Base-by-base conservation (phyloP, 1,139 yeast genomes). In the Insectozyma bohioensis region DNA sequence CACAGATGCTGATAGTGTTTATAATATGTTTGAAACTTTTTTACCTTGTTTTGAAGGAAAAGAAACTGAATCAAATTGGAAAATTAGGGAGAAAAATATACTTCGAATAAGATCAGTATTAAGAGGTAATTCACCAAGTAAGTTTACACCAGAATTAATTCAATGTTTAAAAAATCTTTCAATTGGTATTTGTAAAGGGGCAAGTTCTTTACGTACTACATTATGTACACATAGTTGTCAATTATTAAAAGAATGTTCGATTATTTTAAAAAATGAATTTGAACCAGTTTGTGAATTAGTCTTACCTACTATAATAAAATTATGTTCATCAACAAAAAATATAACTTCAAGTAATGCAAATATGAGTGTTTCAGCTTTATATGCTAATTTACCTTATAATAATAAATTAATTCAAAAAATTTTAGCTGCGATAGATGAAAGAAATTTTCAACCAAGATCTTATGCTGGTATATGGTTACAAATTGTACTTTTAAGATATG, bases 11-110 rank as follows among this genome's bases (percentile, higher is more conserved):
- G 51, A 53, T 8, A 43, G 45, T 2, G 39, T 67, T 15, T 36
- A 43, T 22, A 37, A 35, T 10, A 37, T 43, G 5, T 33, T 56
- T 8, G 42, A 47, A 9, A 51, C 49, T 1, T 40, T 59, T 23
- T 16, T 40, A 1, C 55, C 62, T 1, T 56, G 56, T 11, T 86
- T 92, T 49, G 72, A 70, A n/a, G 82, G 80, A 2, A 87, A 82
- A 48, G 98, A 94, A 56, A 83, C 95, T 0, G 98, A 94, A 51
- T 72, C 71, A 40, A 92, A 92, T 51, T 92, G 99, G 99, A 61
- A 68, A 16, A 48, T 53, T 1, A 70, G 99, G 49, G 97, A 90
- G 47, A 71, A 72, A 36, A 64, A 63, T 36, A 72, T 88, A 2
- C 49, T 72, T 2, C 70, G 67, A 33, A 51, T 87, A 24, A 67